Evolutionary conservation across 495 filamentous ascomycete species (phyloP).

Genomic region (Penicillium silybi): DNA sequence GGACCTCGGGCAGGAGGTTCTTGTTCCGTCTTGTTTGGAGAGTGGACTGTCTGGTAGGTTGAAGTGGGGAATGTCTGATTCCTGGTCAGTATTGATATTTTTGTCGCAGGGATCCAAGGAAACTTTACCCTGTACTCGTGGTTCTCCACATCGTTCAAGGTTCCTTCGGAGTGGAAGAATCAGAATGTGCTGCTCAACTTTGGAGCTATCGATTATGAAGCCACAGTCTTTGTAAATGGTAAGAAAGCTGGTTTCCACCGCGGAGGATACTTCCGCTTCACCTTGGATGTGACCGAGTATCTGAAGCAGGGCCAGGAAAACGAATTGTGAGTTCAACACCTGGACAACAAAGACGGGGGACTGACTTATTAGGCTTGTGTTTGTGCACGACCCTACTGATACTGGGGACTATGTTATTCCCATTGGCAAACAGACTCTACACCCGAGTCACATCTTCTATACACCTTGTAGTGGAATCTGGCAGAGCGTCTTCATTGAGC

Average conservation of each 20-base stretch:
- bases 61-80: neutral
- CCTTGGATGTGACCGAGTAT: conserved; percentile 53
- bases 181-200: conserved; percentile 58
- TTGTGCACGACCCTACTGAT: conserved; percentile 64
- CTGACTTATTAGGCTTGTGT: conserved; percentile 46
- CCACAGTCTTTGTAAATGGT: conserved; percentile 62
- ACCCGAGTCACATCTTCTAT: conserved; percentile 64
- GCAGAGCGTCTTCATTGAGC: conserved; percentile 66
- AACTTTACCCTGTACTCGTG: conserved; percentile 50
- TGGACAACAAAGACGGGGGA: neutral
- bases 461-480: conserved; percentile 67
- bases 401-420: conserved; percentile 50
- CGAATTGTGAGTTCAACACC: conserved; percentile 41
- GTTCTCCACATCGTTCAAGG: conserved; percentile 55
- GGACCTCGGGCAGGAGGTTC: conserved; percentile 44
- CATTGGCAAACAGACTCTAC: conserved; percentile 59
- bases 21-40: conserved; percentile 65
- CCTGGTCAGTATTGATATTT: neutral
- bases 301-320: conserved; percentile 42
- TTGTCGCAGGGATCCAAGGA: conserved; percentile 48
- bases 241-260: conserved; percentile 48
- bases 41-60: conserved; percentile 47
- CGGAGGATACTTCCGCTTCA: conserved; percentile 62
- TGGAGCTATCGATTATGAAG: conserved; percentile 65
- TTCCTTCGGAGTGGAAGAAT: conserved; percentile 45